A percentile compares a stretch with the other conserved stretches of the same genome.
phyloP scores from a whole-genome alignment of 78 protist species.

The Acrasis kona region DNA sequence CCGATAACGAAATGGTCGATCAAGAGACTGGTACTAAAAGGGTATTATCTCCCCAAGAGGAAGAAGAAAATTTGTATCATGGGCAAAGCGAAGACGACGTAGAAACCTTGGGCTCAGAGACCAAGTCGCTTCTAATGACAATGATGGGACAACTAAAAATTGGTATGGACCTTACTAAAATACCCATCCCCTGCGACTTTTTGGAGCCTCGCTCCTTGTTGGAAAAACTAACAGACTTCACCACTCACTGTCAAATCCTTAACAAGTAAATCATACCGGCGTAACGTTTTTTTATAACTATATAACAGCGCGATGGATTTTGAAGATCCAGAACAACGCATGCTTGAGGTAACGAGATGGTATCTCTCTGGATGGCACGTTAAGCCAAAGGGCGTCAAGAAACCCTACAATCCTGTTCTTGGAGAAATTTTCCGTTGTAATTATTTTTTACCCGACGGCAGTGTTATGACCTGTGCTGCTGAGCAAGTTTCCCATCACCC shows the following conservation, averaged over 20 bases:
- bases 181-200: slow-evolving; percentile 81
- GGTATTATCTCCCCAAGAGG: too few species aligned
- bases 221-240: slow-evolving; percentile 60
- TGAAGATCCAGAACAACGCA: slow-evolving; percentile 52
- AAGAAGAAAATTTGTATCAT: neutral
- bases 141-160: slow-evolving; percentile 10
- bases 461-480: slow-evolving; percentile 11
- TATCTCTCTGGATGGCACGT: slow-evolving; percentile 74
- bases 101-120: slow-evolving; percentile 10
- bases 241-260: slow-evolving; percentile 31
- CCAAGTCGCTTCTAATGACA: neutral
- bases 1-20: too few species aligned
- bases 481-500: slow-evolving; percentile 91
- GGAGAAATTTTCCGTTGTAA: slow-evolving; percentile 75
- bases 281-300: neutral
- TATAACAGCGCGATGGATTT: neutral
- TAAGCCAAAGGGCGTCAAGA: slow-evolving; percentile 68
- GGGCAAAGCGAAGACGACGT: neutral
- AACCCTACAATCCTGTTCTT: slow-evolving; percentile 89
- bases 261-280: neutral
- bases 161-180: slow-evolving; percentile 76
- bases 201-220: slow-evolving; percentile 86
- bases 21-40: too few species aligned
- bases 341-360: slow-evolving; percentile 59
- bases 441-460: slow-evolving; percentile 27